Percentiles rank a stretch among this genome's conserved stretches.
phyloP scores from a whole-genome alignment of 2,329 filamentous ascomycete species.

The Aspergillus uvarum region DNA sequence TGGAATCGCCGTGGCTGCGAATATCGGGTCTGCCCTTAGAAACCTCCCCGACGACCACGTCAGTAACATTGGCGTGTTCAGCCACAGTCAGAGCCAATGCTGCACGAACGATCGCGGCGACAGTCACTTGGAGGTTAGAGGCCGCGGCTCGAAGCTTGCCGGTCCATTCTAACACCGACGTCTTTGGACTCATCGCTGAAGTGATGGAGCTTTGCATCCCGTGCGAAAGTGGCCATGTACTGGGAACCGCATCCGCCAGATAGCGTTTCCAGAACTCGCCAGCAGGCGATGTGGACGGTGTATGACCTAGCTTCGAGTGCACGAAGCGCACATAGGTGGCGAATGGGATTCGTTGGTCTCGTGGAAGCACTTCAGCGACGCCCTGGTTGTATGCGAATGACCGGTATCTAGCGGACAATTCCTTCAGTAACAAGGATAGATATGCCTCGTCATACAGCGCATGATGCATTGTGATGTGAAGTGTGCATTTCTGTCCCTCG shows the following conservation, averaged over 20 bases:
- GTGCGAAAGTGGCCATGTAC: conserved; percentile 1
- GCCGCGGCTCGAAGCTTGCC: neutral
- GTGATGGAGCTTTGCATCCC: neutral
- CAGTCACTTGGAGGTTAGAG: neutral
- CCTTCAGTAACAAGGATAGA: neutral
- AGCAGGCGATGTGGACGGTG: neutral
- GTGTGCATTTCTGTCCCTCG: neutral
- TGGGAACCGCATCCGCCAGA: neutral
- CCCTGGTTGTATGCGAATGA: neutral
- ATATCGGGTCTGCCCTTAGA: conserved; percentile 1
- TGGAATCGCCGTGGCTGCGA: too few species aligned
- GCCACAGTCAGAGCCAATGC: conserved; percentile 4
- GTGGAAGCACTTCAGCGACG: too few species aligned
- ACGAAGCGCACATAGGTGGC: conserved; percentile 1
- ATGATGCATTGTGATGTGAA: conserved; percentile 6
- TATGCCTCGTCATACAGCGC: conserved; percentile 9
- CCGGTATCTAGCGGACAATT: conserved; percentile 1
- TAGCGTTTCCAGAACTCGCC: conserved; percentile 5
- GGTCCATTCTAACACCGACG: neutral
- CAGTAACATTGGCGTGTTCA: neutral
- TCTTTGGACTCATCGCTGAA: neutral
- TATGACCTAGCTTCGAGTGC: neutral
- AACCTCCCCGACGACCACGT: conserved; percentile 5
- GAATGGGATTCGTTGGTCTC: neutral
- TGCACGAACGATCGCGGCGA: conserved; percentile 6